phyloP scores from a whole-genome alignment of 768 basidiomycete species.

The Leccinum variicolor region DNA sequence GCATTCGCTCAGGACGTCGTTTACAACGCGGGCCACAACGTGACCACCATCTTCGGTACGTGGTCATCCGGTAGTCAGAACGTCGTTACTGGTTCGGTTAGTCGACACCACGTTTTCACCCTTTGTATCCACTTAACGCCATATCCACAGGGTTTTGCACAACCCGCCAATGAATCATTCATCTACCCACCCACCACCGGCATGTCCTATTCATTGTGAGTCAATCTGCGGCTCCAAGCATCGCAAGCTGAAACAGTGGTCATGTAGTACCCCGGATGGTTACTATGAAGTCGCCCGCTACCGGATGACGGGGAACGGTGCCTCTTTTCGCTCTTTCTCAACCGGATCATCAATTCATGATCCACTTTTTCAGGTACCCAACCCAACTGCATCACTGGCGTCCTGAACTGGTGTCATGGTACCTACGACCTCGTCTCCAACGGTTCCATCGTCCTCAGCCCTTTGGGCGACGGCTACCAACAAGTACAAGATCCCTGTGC shows the following conservation, averaged over 20 bases:
- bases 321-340: not conserved
- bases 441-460: conserved; percentile 73
- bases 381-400: conserved; percentile 87
- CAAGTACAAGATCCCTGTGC: conserved; percentile 95
- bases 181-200: conserved; percentile 84
- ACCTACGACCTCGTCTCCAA: conserved; percentile 63
- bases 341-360: not conserved
- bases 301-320: conserved; percentile 85
- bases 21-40: conserved; percentile 54
- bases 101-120: conserved; percentile 31
- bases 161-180: conserved; percentile 80
- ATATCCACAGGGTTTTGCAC: conserved; percentile 66
- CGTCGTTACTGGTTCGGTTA: conserved; percentile 79
- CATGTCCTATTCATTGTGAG: conserved; percentile 87
- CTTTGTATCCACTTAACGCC: not conserved
- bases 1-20: conserved; percentile 37
- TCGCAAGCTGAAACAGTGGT: not conserved
- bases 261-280: conserved; percentile 58
- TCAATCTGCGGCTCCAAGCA: not conserved
- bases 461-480: conserved; percentile 87
- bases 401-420: conserved; percentile 90
- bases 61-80: conserved; percentile 80
- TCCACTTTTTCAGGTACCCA: conserved; percentile 53
- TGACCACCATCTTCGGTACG: conserved; percentile 70
- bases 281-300: conserved; percentile 91